Conservation (phyloP, 805 yeast species). For the Ogataea allantospora region DNA sequence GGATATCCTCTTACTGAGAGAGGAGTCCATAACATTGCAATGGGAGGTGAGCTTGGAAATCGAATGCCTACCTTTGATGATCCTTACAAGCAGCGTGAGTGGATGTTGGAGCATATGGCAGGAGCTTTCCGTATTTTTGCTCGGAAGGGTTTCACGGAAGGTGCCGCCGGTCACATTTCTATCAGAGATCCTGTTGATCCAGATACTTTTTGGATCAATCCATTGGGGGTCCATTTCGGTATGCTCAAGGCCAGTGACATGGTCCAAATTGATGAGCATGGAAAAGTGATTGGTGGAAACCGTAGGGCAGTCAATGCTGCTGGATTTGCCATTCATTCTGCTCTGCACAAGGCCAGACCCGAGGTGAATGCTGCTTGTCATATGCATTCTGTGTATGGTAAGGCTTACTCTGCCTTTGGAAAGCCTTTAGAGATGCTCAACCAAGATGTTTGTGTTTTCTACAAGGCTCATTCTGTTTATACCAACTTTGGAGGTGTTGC, state of each 20-base stretch:
- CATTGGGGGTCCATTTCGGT: conserved; percentile 75
- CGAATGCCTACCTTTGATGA: conserved; percentile 52
- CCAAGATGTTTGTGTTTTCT: conserved; percentile 72
- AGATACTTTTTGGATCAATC: conserved; percentile 87
- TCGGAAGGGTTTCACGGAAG: conserved; percentile 73
- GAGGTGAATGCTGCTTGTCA: conserved; percentile 73
- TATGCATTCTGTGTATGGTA: conserved; percentile 64
- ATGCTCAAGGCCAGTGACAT: conserved; percentile 57
- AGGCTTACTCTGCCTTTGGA: conserved; percentile 64
- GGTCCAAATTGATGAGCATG: conserved; percentile 63
- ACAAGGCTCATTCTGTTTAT: conserved; percentile 66
- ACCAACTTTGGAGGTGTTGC: conserved; percentile 78
- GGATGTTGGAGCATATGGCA: conserved; percentile 72
- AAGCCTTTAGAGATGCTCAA: conserved; percentile 72
- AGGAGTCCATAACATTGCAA: conserved; percentile 62
- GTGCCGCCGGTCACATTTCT: conserved; percentile 84
- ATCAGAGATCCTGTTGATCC: conserved; percentile 80
- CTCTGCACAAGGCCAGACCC: conserved; percentile 64
- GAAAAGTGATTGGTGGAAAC: conserved; percentile 61
- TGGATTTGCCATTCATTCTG: conserved; percentile 70
- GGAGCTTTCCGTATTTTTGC: conserved; percentile 82
- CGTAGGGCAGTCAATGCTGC: conserved; percentile 55
- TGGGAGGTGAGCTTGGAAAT: conserved; percentile 51
- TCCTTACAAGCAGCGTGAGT: conserved; percentile 47
- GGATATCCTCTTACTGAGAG: conserved; percentile 42